Evolutionary conservation across 352 stramenopile genomes (phyloP), one percentile per base, ranked within the genome.

Genomic region (Phytophthora pinifolia): DNA sequence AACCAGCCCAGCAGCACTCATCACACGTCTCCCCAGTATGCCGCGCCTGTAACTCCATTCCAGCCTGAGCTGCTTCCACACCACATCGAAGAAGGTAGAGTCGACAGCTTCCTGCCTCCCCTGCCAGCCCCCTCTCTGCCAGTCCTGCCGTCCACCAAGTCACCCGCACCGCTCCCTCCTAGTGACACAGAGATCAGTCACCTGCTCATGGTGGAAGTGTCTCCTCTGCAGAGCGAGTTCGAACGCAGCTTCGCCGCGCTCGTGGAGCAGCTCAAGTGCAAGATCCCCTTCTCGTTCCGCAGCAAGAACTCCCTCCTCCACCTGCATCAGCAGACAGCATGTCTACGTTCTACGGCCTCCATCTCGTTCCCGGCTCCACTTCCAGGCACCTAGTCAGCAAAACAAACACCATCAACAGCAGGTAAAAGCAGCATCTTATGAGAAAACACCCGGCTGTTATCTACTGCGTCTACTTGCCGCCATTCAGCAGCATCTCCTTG

Each of bases 401-500:
- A n/a, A 46, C 6, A 12, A 31, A 15, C 39, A 33, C 6, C 39
- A 9, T 33, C 6, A 46, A 25, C 20, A 15, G 15, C 14, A 46
- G 32, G 46, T 33, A 49, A 27, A 46, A 46, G 45, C 46, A 42
- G 29, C 36, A 48, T 25, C 39, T 50, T 47, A 38, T 58, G 41
- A 44, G 37, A 46, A 47, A 45, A 27, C 22, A 6, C 30, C n/a
- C 33, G 29, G 35, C 31, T 6, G 17, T 5, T 31, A 10, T 17
- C 25, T 8, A 6, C 20, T 37, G 37, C 27, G n/a, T 64, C 54
- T 82, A 88, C 56, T 86, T 84, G 70, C 61, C 65, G 47, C 75
- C 75, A 30, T 37, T 51, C 31, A 99, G 82, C 59, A 99, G 74
- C 46, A 99, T 79, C 67, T 99, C 96, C 76, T 99, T 99, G 27